Evolutionary conservation across 495 filamentous ascomycete genomes (phyloP).

Genomic region (Terfezia claveryi): DNA sequence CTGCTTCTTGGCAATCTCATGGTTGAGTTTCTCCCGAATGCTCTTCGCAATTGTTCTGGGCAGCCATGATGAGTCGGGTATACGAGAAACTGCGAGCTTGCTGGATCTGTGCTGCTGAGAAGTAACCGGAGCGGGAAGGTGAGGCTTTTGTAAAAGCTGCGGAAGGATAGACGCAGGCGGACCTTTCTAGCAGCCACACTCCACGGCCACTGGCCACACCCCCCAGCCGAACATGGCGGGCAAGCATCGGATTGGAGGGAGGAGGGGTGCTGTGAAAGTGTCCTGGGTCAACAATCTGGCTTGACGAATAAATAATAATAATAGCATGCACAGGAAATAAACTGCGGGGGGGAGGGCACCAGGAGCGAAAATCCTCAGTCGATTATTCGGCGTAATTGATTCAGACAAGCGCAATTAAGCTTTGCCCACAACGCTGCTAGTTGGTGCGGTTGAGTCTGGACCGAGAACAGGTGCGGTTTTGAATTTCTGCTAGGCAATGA

Average conservation of each 20-base stretch:
- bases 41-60: conserved; percentile 73
- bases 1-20: conserved; percentile 62
- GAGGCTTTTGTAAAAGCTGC: background rate
- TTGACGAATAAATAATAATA: no score
- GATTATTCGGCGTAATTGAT: no score
- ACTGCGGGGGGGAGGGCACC: no score
- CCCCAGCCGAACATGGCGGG: background rate
- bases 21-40: conserved; percentile 58
- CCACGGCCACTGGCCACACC: background rate
- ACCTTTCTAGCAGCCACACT: background rate
- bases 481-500: no score
- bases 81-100: background rate
- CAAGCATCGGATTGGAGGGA: background rate
- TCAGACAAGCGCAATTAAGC: no score
- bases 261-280: background rate
- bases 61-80: conserved; percentile 35
- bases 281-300: no score
- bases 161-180: background rate
- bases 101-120: background rate
- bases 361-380: no score
- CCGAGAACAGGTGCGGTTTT: no score
- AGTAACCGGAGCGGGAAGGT: background rate
- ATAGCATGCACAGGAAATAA: no score
- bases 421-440: no score
- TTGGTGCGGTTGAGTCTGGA: no score